phyloP scores from a whole-genome alignment of 1,284 basidiomycete species.

The Pseudozyma sp. region DNA sequence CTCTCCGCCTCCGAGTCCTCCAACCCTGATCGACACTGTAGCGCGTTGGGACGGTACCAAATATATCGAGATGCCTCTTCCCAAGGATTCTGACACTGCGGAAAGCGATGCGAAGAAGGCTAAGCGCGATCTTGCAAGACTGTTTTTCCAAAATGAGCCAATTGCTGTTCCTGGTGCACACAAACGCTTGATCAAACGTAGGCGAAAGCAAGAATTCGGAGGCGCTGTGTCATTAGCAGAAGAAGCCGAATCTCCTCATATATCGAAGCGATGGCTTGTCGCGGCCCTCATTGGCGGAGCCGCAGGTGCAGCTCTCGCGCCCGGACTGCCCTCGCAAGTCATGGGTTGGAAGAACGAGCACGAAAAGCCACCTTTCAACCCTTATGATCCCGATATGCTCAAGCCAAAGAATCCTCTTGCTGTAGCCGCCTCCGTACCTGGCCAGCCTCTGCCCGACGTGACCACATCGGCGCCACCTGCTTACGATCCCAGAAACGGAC shows the following conservation, averaged over 20 bases:
- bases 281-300: constrained; percentile 4
- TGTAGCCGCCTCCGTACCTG: constrained; percentile 14
- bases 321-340: constrained; percentile 4
- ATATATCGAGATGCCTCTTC: constrained; percentile 17
- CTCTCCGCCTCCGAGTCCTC: constrained; percentile 30
- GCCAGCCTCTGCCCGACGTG: constrained; percentile 6
- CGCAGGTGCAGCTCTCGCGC: constrained; percentile 11
- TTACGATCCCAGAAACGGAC: background rate
- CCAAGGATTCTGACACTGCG: constrained; percentile 3
- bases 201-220: background rate
- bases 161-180: background rate
- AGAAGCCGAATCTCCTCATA: background rate
- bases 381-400: constrained; percentile 36
- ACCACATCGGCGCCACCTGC: background rate
- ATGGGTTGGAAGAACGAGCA: background rate
- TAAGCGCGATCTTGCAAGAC: constrained; percentile 10
- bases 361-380: constrained; percentile 35
- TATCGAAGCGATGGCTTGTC: constrained; percentile 12
- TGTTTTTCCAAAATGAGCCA: background rate
- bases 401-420: constrained; percentile 22
- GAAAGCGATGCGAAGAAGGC: background rate
- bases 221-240: background rate
- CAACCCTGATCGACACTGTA: constrained; percentile 32
- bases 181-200: constrained; percentile 17
- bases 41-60: constrained; percentile 26